phyloP scores from a whole-genome alignment of 805 yeast genomes.

The Schizosaccharomyces cryophilus region DNA sequence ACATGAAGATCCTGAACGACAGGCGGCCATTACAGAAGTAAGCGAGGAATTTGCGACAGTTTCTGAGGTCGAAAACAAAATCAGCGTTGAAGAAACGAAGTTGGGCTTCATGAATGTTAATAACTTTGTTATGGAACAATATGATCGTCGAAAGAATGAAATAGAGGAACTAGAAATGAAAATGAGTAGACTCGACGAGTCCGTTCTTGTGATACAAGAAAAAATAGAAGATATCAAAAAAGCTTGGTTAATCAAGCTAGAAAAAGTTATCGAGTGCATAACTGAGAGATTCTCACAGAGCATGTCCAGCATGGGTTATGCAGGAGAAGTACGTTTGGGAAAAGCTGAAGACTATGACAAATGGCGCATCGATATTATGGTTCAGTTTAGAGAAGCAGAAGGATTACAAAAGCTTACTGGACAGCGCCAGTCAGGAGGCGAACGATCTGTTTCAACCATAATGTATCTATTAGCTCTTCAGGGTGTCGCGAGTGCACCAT shows the following conservation, averaged over 20 bases:
- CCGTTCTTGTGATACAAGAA: background rate
- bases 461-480: conserved; percentile 76
- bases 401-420: conserved; percentile 48
- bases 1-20: background rate
- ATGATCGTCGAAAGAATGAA: conserved; percentile 19
- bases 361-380: conserved; percentile 69
- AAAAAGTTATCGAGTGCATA: conserved; percentile 27
- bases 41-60: conserved; percentile 11
- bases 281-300: conserved; percentile 40
- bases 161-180: conserved; percentile 17
- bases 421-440: conserved; percentile 94
- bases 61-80: conserved; percentile 14
- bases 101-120: conserved; percentile 6
- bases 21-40: background rate
- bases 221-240: conserved; percentile 11
- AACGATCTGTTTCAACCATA: conserved; percentile 83
- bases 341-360: conserved; percentile 29
- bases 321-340: conserved; percentile 49
- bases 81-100: background rate
- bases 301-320: conserved; percentile 57
- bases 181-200: conserved; percentile 11
- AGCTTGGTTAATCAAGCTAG: conserved; percentile 40
- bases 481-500: conserved; percentile 68
- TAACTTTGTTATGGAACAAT: conserved; percentile 8
- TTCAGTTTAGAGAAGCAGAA: conserved; percentile 60